Conservation (phyloP, 768 basidiomycete genomes). For the Phlebiopsis gigantea region DNA sequence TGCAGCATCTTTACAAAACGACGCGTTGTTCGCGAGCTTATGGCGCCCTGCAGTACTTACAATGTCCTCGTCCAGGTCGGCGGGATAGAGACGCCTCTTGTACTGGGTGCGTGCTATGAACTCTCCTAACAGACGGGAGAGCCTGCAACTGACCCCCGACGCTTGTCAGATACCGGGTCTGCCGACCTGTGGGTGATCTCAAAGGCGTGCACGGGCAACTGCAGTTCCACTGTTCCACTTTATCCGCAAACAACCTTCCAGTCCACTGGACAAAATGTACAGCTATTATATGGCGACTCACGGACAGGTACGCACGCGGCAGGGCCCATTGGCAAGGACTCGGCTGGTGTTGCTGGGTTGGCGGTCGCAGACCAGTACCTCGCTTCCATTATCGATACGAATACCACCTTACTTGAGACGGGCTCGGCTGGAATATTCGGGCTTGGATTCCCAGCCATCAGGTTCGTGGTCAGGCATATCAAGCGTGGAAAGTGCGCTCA, state of each 20-base stretch:
- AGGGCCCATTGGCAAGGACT: slow-evolving; percentile 59
- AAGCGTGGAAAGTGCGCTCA: neutral
- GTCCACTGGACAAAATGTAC: slow-evolving; percentile 39
- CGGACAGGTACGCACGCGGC: slow-evolving; percentile 61
- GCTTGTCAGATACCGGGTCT: slow-evolving; percentile 63
- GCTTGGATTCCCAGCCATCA: slow-evolving; percentile 68
- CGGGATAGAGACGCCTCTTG: slow-evolving; percentile 43
- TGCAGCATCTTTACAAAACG: slow-evolving; percentile 4
- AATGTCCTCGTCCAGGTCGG: slow-evolving; percentile 57
- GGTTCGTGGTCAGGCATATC: slow-evolving; percentile 31
- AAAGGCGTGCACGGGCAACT: slow-evolving; percentile 42
- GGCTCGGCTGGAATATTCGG: slow-evolving; percentile 68
- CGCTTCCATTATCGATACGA: slow-evolving; percentile 63
- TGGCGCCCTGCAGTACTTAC: slow-evolving; percentile 44
- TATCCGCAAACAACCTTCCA: slow-evolving; percentile 49
- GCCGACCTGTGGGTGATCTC: slow-evolving; percentile 75
- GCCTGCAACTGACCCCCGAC: too few relatives aligned
- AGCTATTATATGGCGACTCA: slow-evolving; percentile 67
- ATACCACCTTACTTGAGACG: slow-evolving; percentile 53
- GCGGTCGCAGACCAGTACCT: slow-evolving; percentile 49
- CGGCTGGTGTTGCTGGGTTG: slow-evolving; percentile 49
- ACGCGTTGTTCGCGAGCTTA: neutral
- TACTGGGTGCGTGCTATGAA: slow-evolving; percentile 55
- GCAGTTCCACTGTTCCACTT: slow-evolving; percentile 35
- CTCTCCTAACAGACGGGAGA: too few relatives aligned